Evolutionary conservation across 768 basidiomycete species (phyloP).

Genomic region (Hygrocybe coccinea): DNA sequence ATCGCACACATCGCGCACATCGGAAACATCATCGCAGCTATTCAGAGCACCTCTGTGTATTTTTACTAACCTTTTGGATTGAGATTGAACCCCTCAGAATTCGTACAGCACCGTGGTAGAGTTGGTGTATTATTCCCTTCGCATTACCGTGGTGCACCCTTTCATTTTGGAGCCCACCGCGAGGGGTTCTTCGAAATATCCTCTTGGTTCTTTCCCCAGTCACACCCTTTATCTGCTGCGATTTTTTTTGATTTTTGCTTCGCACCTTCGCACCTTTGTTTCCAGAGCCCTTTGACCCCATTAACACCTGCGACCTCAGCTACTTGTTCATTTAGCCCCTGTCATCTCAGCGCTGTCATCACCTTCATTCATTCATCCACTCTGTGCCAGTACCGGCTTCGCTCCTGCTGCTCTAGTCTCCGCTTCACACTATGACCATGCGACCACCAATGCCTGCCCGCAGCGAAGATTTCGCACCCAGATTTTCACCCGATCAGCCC

Average conservation of each 20-base stretch:
- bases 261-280: background rate
- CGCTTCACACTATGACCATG: background rate
- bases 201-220: slow-evolving; percentile 1
- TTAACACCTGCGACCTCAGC: no score
- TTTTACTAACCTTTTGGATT: no score
- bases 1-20: no score
- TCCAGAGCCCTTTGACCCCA: background rate
- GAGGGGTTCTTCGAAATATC: slow-evolving; percentile 8
- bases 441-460: slow-evolving; percentile 14
- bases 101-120: no score
- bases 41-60: no score
- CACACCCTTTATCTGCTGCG: background rate
- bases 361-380: background rate
- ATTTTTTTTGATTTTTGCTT: background rate
- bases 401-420: background rate
- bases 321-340: no score
- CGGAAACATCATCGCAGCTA: no score
- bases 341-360: background rate
- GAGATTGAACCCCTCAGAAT: no score
- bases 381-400: background rate
- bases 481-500: slow-evolving; percentile 16
- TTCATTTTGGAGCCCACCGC: slow-evolving; percentile 17
- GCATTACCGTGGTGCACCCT: background rate
- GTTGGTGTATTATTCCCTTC: no score
- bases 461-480: slow-evolving; percentile 15